Base-by-base conservation (phyloP, 2,329 filamentous ascomycete species). In the Fusarium sp. region DNA sequence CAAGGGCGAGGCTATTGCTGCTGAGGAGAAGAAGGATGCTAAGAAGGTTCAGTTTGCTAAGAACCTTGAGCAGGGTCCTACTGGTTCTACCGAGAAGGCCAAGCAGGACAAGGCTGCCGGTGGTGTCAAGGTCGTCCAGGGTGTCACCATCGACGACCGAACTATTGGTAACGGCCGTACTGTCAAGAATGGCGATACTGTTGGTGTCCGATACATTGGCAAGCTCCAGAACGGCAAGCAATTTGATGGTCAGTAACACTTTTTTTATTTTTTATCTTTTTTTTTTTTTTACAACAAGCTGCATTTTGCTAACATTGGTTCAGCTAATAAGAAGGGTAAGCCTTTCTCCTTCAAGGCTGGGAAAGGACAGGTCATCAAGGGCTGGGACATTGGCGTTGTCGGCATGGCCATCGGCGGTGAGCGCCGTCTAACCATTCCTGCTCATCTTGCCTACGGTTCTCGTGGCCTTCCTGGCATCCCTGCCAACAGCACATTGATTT, bases 21-120 rank as follows among this genome's bases (percentile, higher is more conserved):
- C 81, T 39, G 85, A 88, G 70, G 79, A 84, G 65, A 79, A 84
- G 67, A 87, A 88, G 76, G 80, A 85, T 58, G 67, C 74, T 60
- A 97, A 97, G 87, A 98, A 97, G 84, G 95, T 99, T 60, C 92
- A 97, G 78, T 99, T 99, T 76, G 94, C 95, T 74, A 97, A 98
- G 86, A 93, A 98, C 78, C 92, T 99, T 63, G 95, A 98, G 83
- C 93, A 96, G 79, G 95, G 95, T 57, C 95, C 95, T 63, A 96
- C 93, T 38, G 88, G 88, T 66, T 88, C 91, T 53, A 80, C 84
- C 65, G 74, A 75, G 67, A 76, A 77, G 71, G 71, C 72, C 43
- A 78, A 78, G 72, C 70, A 76, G 67, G 67, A 61, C 68, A 77
- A 77, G 70, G 82, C 82, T 50, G 78, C 84, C 37, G 80, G 88